Evolutionary conservation across 169 alveolate species (phyloP).

Genomic region (Pseudocohnilembus persalinus): DNA sequence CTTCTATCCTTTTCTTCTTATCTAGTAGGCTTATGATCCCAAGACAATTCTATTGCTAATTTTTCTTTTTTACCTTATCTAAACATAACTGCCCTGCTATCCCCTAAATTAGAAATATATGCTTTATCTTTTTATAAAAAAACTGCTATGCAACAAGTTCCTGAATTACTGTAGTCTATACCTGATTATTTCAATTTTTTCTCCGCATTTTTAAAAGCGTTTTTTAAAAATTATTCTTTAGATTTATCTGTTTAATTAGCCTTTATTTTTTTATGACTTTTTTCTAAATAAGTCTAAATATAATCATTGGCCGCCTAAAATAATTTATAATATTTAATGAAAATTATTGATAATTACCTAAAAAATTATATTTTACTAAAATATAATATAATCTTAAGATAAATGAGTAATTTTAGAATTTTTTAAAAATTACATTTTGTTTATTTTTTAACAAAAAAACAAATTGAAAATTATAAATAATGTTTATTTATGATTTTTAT

Average conservation of each 20-base stretch:
- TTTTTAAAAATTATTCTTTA: conserved; percentile 41
- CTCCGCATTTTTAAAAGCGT: conserved; percentile 47
- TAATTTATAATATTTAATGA: no score
- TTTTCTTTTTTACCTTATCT: conserved; percentile 49
- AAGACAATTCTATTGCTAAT: conserved; percentile 58
- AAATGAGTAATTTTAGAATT: no score
- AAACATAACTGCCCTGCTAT: conserved; percentile 66
- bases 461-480: no score
- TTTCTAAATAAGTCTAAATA: conserved; percentile 42
- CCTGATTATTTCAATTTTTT: conserved; percentile 37
- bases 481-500: no score
- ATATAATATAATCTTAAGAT: no score
- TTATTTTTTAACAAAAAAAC: no score
- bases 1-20: conserved; percentile 50
- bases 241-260: conserved; percentile 34
- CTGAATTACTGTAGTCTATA: conserved; percentile 51
- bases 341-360: not conserved
- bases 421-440: no score
- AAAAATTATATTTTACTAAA: not conserved
- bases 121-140: conserved; percentile 38
- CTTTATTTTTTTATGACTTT: conserved; percentile 49
- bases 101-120: conserved; percentile 61
- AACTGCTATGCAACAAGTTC: conserved; percentile 54
- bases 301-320: conserved; percentile 51
- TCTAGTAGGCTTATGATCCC: conserved; percentile 64